Evolutionary conservation across 495 filamentous ascomycete species (phyloP).

Genomic region (Clavariopsis aquatica): DNA sequence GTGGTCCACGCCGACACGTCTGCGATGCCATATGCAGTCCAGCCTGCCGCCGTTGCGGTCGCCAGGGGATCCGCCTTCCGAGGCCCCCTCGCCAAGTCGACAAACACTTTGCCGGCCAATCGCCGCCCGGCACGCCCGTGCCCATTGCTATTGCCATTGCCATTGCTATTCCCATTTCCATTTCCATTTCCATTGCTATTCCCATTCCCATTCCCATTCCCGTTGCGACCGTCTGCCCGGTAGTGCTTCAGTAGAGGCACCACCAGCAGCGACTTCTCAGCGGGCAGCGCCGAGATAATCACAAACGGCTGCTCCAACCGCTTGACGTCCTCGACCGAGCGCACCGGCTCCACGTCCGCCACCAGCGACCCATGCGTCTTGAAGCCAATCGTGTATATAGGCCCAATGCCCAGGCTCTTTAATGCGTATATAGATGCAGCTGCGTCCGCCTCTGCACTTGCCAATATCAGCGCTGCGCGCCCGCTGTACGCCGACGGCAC

Average conservation of each 20-base stretch:
- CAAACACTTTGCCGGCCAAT: constrained; percentile 68
- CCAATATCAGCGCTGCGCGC: constrained; percentile 72
- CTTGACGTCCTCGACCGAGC: constrained; percentile 75
- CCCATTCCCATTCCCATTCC: constrained; percentile 8
- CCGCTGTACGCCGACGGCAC: constrained; percentile 77
- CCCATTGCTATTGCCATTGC: constrained; percentile 36
- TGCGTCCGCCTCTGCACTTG: constrained; percentile 67
- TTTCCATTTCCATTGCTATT: constrained; percentile 40
- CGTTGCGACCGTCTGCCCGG: constrained; percentile 33
- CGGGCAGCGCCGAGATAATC: constrained; percentile 73
- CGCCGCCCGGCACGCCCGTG: constrained; percentile 48
- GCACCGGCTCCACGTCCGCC: constrained; percentile 71
- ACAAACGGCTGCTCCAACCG: constrained; percentile 73
- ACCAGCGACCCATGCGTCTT: constrained; percentile 65
- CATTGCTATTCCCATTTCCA: constrained; percentile 14
- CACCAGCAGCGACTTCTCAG: constrained; percentile 77
- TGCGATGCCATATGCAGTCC: constrained; percentile 74
- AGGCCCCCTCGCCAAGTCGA: constrained; percentile 72
- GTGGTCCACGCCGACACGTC: constrained; percentile 81
- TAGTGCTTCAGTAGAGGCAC: constrained; percentile 73
- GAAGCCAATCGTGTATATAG: constrained; percentile 83
- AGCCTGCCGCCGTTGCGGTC: constrained; percentile 69
- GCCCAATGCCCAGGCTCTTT: constrained; percentile 69
- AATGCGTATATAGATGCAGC: constrained; percentile 75
- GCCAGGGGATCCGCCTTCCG: constrained; percentile 67